A percentile compares a stretch with the other conserved stretches of the same genome.
Conservation (phyloP, 495 filamentous ascomycete species). For the Pseudomonodictys pantanalensis region DNA sequence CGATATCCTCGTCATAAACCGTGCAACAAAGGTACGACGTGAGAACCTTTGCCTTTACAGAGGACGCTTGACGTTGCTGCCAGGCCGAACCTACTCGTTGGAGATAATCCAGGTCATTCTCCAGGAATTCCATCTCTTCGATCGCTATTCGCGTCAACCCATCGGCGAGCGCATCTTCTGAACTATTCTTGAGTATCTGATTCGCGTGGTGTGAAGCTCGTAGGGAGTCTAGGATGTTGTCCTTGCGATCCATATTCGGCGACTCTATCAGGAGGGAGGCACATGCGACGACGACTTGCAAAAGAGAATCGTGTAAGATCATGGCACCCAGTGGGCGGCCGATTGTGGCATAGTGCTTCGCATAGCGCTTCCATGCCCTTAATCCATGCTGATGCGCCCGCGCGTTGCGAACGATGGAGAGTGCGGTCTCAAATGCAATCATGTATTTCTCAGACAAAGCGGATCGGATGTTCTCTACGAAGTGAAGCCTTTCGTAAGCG, state of each 20-base stretch:
- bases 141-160: slow-evolving; percentile 69
- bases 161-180: slow-evolving; percentile 52
- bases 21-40: slow-evolving; percentile 81
- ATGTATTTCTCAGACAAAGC: slow-evolving; percentile 81
- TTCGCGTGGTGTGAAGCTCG: slow-evolving; percentile 46
- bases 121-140: slow-evolving; percentile 80
- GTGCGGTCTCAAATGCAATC: slow-evolving; percentile 76
- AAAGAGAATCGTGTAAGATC: slow-evolving; percentile 81
- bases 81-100: slow-evolving; percentile 72
- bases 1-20: slow-evolving; percentile 71
- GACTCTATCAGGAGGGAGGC: slow-evolving; percentile 69
- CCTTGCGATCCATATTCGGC: slow-evolving; percentile 54
- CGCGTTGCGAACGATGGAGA: slow-evolving; percentile 77
- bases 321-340: slow-evolving; percentile 87
- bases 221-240: slow-evolving; percentile 74
- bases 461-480: slow-evolving; percentile 65
- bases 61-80: slow-evolving; percentile 82
- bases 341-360: slow-evolving; percentile 73
- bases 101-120: slow-evolving; percentile 84
- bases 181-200: background rate
- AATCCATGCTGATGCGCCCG: slow-evolving; percentile 49
- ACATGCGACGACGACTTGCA: slow-evolving; percentile 74
- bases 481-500: slow-evolving; percentile 61
- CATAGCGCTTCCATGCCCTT: slow-evolving; percentile 76
- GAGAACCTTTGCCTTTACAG: slow-evolving; percentile 79